A percentile compares a stretch with the other conserved stretches of the same genome.
phyloP scores from a whole-genome alignment of 495 filamentous ascomycete genomes.

The Penicillium waksmanii region DNA sequence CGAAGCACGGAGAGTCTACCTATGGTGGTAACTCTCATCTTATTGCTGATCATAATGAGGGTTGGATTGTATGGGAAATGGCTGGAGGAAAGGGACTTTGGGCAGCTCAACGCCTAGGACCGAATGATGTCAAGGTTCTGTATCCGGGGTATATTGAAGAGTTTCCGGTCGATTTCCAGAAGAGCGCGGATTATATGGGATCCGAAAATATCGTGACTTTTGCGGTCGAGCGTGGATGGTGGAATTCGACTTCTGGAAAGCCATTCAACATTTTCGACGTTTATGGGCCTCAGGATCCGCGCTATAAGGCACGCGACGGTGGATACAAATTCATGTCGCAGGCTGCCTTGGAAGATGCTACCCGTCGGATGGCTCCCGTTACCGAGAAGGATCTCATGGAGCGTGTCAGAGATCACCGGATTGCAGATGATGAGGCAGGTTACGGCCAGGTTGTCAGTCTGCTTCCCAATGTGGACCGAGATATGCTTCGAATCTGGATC shows the following conservation, averaged over 20 bases:
- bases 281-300: background rate
- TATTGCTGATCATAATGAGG: background rate
- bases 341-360: conserved; percentile 2
- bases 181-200: background rate
- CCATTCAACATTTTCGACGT: conserved; percentile 5
- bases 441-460: conserved; percentile 1
- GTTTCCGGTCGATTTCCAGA: background rate
- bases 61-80: conserved; percentile 3
- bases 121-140: background rate
- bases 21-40: conserved; percentile 1
- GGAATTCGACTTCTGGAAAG: background rate
- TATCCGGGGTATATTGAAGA: background rate
- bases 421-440: background rate
- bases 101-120: background rate
- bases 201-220: background rate
- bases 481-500: conserved; percentile 2
- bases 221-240: background rate
- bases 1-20: conserved; percentile 1
- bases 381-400: background rate
- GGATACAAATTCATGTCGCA: conserved; percentile 2
- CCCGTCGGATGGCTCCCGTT: background rate
- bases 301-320: conserved; percentile 1
- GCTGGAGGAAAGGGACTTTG: conserved; percentile 1
- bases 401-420: conserved; percentile 1
- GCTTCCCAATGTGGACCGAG: background rate